Evolutionary conservation across 768 basidiomycete genomes (phyloP).

Genomic region (Amanita phalloides): DNA sequence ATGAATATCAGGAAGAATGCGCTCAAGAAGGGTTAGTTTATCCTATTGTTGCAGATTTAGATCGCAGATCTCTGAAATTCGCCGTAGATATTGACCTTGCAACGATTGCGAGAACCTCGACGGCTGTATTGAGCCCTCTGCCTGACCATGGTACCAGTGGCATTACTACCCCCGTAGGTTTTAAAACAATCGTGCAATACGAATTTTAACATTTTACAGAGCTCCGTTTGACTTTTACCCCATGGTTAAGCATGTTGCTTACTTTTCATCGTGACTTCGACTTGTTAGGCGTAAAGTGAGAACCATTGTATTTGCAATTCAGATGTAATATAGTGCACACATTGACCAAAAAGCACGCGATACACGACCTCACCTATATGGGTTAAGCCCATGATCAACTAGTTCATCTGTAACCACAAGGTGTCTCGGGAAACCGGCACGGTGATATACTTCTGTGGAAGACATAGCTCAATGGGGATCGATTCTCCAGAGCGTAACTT

Average conservation of each 20-base stretch:
- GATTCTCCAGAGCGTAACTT: no score
- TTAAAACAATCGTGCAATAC: neutral
- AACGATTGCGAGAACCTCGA: constrained; percentile 76
- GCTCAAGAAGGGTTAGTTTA: constrained; percentile 48
- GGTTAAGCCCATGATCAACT: no score
- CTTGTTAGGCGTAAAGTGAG: neutral
- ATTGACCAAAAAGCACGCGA: no score
- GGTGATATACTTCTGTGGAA: no score
- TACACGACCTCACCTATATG: no score
- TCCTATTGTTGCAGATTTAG: neutral
- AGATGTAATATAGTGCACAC: neutral
- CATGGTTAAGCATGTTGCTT: neutral
- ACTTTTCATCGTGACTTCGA: neutral
- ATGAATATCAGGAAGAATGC: constrained; percentile 62
- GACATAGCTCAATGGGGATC: no score
- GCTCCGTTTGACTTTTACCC: neutral
- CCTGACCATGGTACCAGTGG: neutral
- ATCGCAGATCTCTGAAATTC: neutral
- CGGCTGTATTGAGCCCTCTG: constrained; percentile 52
- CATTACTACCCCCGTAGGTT: constrained; percentile 1
- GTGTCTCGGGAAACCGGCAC: no score
- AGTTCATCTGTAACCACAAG: no score
- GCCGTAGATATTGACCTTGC: constrained; percentile 45
- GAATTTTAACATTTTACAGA: neutral
- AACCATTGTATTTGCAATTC: neutral